A percentile compares a stretch with the other conserved stretches of the same genome.
Evolutionary conservation across 352 stramenopile genomes (phyloP).

Genomic region (Globisporangium spinosum): DNA sequence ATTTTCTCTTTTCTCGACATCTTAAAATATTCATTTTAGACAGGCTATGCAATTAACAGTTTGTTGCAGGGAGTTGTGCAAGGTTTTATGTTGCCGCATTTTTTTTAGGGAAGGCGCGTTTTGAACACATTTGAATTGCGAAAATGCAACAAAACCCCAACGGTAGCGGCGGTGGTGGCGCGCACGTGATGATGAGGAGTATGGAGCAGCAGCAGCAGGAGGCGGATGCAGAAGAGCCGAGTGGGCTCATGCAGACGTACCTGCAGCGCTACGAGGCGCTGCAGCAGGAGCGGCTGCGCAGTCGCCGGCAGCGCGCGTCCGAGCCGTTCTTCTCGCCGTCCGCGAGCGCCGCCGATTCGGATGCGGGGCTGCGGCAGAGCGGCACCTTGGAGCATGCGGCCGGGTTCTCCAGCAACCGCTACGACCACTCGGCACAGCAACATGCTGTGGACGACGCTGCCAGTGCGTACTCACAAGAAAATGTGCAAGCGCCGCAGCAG

Average conservation of each 20-base stretch:
- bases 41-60: background rate
- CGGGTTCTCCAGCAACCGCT: conserved; percentile 10
- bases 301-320: conserved; percentile 21
- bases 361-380: conserved; percentile 4
- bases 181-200: background rate
- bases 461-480: background rate
- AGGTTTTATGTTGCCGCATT: background rate
- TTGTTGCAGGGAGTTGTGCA: background rate
- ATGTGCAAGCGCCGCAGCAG: background rate
- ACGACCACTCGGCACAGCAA: conserved; percentile 4
- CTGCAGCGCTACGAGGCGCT: conserved; percentile 47
- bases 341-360: conserved; percentile 7
- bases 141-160: conserved; percentile 4
- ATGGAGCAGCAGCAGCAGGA: background rate
- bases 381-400: conserved; percentile 10
- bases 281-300: conserved; percentile 37
- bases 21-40: background rate
- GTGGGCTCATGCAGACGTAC: conserved; percentile 35
- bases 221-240: background rate
- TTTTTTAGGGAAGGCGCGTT: background rate
- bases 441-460: background rate
- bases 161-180: background rate
- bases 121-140: conserved; percentile 14
- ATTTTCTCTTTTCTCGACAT: too few species aligned
- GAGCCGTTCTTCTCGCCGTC: conserved; percentile 14